Evolutionary conservation across 306 rosid species (phyloP).

Genomic region (Rosa chinensis): DNA sequence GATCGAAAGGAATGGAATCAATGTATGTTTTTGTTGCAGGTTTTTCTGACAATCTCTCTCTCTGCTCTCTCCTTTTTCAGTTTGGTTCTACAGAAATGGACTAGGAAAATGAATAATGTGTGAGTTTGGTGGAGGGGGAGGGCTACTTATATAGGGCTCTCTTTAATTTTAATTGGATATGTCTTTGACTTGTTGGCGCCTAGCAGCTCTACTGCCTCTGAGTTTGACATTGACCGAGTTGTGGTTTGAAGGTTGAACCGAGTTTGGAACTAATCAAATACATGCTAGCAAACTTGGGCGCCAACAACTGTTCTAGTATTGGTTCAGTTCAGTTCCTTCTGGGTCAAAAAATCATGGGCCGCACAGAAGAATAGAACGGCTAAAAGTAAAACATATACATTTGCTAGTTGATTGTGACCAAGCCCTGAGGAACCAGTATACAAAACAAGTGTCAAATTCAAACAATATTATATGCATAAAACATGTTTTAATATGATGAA

Average conservation of each 20-base stretch:
- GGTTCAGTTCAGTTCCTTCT: neutral
- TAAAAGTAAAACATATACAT: neutral
- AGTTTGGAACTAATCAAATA: conserved; percentile 24
- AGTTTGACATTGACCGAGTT: conserved; percentile 30
- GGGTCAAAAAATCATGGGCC: conserved; percentile 13
- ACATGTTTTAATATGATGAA: neutral
- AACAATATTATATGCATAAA: neutral
- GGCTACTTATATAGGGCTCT: conserved; percentile 7
- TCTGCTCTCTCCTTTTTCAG: neutral
- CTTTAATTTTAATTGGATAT: neutral
- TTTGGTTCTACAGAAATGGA: neutral
- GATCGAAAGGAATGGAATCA: neutral
- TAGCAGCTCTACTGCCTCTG: neutral
- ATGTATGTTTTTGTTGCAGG: neutral
- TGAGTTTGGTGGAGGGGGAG: neutral
- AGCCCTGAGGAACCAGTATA: neutral
- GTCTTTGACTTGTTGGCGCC: conserved; percentile 14
- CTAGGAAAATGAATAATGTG: neutral
- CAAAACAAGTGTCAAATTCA: neutral
- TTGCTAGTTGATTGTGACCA: conserved; percentile 22
- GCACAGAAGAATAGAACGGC: neutral
- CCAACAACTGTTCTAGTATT: neutral
- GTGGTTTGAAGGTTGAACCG: conserved; percentile 35
- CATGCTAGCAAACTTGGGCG: conserved; percentile 15
- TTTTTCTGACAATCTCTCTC: neutral